Base-by-base conservation (phyloP, 805 yeast genomes). In the Saccharomyces eubayanus region DNA sequence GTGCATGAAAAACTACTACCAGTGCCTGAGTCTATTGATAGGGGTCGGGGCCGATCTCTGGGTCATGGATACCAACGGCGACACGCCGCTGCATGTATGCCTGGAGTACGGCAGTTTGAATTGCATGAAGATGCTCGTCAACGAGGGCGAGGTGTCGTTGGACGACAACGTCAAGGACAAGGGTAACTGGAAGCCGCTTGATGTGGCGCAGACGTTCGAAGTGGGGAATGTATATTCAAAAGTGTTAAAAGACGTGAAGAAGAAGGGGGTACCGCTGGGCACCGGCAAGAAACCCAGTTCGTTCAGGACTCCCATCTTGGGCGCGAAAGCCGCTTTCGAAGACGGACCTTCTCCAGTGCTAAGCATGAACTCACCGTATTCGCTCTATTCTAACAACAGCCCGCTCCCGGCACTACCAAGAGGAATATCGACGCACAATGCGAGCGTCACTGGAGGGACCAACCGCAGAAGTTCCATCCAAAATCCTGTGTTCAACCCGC, bases 1-100 rank as follows among this genome's bases (percentile, higher is more conserved):
- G 14, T 80, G 87, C 36, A 69, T 74, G 12, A 66, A 74, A 45
- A 87, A 88, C 51, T 80, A 76, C 64, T 77, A 77, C 54, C 84
- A 82, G 40, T 84, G 91, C 58, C 74, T 85, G 48, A 80, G 77
- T 57, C 69, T 87, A 46, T 70, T 89, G 21, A 70, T 89, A 3
- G 85, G 85, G 40, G 79, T 85, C 53, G 94, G 91, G 8, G 95
- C 95, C 2, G 85, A 88, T 61, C 75, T 89, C 48, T 83, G 86
- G 59, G 66, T 82, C 4, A 83, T 81, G 52, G 96, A 94, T 65
- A 72, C 74, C 9, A 79, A 79, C 14, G 96, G 94, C 0, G 87
- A 89, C 63, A 84, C 96, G 2, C 89, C 96, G 0, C 71, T 92
- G 46, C 98, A 92, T 69, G 74, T 86, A 51, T 96, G 97, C 0